Evolutionary conservation across 352 stramenopile species (phyloP).

Genomic region (Pythium diclinum): DNA sequence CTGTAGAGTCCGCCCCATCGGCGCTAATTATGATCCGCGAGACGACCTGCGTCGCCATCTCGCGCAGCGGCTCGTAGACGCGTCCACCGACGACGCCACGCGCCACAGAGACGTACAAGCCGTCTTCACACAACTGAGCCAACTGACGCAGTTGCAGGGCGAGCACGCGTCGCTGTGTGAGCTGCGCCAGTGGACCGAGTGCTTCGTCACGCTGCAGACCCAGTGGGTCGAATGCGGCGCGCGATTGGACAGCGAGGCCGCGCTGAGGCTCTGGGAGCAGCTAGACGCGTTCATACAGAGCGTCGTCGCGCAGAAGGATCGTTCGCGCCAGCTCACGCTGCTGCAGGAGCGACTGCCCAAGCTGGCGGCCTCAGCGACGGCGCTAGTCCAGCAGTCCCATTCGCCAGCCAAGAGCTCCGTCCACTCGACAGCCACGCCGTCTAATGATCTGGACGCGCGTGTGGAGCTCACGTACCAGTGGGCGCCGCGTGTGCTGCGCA

Average conservation of each 20-base stretch:
- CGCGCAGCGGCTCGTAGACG: slow-evolving; percentile 7
- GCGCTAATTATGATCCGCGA: not conserved
- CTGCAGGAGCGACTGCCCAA: slow-evolving; percentile 16
- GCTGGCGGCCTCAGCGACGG: slow-evolving; percentile 1
- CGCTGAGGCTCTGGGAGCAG: slow-evolving; percentile 21
- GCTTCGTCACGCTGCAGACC: slow-evolving; percentile 21
- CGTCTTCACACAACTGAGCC: not conserved
- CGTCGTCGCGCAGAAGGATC: not conserved
- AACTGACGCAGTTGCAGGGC: slow-evolving; percentile 1
- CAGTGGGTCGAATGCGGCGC: slow-evolving; percentile 23
- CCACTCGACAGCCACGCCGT: not conserved
- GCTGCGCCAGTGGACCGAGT: slow-evolving; percentile 16
- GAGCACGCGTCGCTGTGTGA: slow-evolving; percentile 13
- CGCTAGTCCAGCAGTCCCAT: not conserved
- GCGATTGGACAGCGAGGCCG: slow-evolving; percentile 12
- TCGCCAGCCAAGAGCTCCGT: slow-evolving; percentile 5
- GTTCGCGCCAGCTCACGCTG: slow-evolving; percentile 9
- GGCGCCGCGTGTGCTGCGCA: slow-evolving; percentile 16
- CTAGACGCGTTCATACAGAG: slow-evolving; percentile 14
- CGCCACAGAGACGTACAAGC: not conserved
- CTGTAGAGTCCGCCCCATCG: slow-evolving; percentile 6
- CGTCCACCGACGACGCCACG: not conserved
- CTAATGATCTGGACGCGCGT: not conserved
- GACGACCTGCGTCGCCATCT: slow-evolving; percentile 12
- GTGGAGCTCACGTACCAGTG: slow-evolving; percentile 26